These are phyloP conservation scores for Schizopora paradoxa DNA, from an alignment of 1,284 basidiomycete species.

Conservation along the genomic window DNA sequence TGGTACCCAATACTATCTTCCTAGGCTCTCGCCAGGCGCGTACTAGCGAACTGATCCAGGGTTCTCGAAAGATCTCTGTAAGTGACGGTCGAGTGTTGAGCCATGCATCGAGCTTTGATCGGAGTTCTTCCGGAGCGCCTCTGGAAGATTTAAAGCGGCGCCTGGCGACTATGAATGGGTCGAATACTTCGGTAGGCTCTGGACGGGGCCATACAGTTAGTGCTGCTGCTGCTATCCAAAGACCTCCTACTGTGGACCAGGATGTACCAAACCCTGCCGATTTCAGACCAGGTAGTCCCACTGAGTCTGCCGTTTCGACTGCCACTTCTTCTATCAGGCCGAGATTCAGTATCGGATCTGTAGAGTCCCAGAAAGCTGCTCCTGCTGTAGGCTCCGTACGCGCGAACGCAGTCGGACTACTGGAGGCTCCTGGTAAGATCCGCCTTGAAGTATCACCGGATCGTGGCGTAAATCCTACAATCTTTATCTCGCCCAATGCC, in stretches of 20 bases:
- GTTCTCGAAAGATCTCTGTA: slow-evolving; percentile 30
- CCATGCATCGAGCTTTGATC: slow-evolving; percentile 43
- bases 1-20: slow-evolving; percentile 96
- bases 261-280: slow-evolving; percentile 33
- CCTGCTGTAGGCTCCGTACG: slow-evolving; percentile 79
- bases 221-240: slow-evolving; percentile 23
- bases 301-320: slow-evolving; percentile 66
- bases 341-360: slow-evolving; percentile 58
- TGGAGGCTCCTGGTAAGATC: slow-evolving; percentile 65
- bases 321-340: slow-evolving; percentile 60
- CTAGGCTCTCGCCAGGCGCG: slow-evolving; percentile 52
- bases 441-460: slow-evolving; percentile 59
- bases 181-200: slow-evolving; percentile 52
- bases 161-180: slow-evolving; percentile 64
- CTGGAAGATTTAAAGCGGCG: slow-evolving; percentile 72
- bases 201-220: slow-evolving; percentile 41
- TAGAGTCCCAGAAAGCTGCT: slow-evolving; percentile 74
- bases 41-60: no score
- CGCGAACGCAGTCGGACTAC: slow-evolving; percentile 67
- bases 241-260: slow-evolving; percentile 31
- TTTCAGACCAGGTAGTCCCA: slow-evolving; percentile 56
- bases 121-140: slow-evolving; percentile 36
- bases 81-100: slow-evolving; percentile 21
- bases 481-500: slow-evolving; percentile 50
- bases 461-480: slow-evolving; percentile 62